Evolutionary conservation across 306 rosid species (phyloP).

Genomic region (Biancaea sappan): DNA sequence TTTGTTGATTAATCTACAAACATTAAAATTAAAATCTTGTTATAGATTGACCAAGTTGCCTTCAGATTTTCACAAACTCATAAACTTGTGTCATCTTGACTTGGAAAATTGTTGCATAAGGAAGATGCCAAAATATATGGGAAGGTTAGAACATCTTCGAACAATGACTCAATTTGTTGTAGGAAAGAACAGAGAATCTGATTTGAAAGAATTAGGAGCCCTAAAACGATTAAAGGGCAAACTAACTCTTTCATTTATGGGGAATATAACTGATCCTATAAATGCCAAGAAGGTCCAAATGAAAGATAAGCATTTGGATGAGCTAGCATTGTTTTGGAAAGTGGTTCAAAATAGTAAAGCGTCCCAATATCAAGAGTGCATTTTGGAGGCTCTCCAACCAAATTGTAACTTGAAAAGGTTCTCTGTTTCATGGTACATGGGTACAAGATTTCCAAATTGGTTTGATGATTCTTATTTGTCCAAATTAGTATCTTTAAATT

Average conservation of each 20-base stretch:
- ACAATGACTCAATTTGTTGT: not conserved
- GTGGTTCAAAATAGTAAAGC: not conserved
- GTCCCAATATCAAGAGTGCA: not conserved
- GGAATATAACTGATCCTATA: not conserved
- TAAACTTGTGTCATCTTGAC: conserved; percentile 19
- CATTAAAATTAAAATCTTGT: not conserved
- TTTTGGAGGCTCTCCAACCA: conserved; percentile 6
- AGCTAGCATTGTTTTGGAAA: not conserved
- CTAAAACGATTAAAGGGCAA: conserved; percentile 20
- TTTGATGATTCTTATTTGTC: not conserved
- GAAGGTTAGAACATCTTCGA: not conserved
- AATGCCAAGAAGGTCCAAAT: not conserved
- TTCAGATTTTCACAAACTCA: not conserved
- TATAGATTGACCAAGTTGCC: not conserved
- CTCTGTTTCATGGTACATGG: not conserved
- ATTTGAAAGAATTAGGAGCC: not conserved
- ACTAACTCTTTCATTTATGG: not conserved
- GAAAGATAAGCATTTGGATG: conserved; percentile 28
- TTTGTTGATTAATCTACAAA: conserved; percentile 29
- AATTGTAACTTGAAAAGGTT: not conserved
- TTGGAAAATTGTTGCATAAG: not conserved
- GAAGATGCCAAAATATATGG: not conserved
- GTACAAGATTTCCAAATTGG: conserved; percentile 29
- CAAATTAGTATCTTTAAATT: not conserved
- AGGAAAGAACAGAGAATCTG: not conserved